These are phyloP conservation scores for Pyronema omphalodes DNA, from an alignment of 495 filamentous ascomycete genomes.

Conservation along the genomic window DNA sequence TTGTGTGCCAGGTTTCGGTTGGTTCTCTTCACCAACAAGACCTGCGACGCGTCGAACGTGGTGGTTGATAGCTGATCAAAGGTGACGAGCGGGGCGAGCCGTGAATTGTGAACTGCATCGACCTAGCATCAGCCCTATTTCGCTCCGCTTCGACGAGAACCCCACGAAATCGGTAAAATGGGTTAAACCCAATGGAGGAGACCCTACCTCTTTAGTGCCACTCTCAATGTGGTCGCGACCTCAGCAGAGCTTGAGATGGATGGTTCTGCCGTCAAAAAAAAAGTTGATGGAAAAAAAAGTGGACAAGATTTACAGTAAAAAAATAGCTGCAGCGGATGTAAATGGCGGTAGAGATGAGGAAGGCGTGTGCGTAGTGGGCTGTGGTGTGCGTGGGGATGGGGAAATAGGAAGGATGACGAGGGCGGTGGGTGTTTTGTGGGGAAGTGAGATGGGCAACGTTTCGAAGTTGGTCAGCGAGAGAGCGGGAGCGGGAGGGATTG, in stretches of 20 bases:
- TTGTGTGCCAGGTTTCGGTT: too few relatives aligned
- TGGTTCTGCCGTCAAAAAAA: background rate
- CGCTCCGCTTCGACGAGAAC: slow-evolving; percentile 5
- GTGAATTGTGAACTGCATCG: slow-evolving; percentile 5
- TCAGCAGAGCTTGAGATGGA: background rate
- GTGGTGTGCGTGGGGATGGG: background rate
- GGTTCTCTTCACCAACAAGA: background rate
- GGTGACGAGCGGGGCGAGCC: slow-evolving; percentile 6
- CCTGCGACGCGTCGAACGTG: background rate
- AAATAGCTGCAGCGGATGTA: slow-evolving; percentile 20
- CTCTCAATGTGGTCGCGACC: background rate
- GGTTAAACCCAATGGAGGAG: background rate
- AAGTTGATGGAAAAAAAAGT: slow-evolving; percentile 7
- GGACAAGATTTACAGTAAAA: slow-evolving; percentile 8
- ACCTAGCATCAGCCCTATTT: slow-evolving; percentile 23
- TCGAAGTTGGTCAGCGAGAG: background rate
- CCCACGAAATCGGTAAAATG: background rate
- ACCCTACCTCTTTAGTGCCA: background rate
- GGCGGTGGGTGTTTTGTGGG: background rate
- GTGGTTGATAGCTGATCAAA: background rate
- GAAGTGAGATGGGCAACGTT: background rate
- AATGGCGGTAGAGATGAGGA: slow-evolving; percentile 6
- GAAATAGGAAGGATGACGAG: background rate
- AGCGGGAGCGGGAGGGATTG: slow-evolving; percentile 10
- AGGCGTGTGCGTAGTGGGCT: background rate